A percentile compares a stretch with the other conserved stretches of the same genome.
phyloP scores from a whole-genome alignment of 345 rosid genomes.

The Abelmoschus esculentus region DNA sequence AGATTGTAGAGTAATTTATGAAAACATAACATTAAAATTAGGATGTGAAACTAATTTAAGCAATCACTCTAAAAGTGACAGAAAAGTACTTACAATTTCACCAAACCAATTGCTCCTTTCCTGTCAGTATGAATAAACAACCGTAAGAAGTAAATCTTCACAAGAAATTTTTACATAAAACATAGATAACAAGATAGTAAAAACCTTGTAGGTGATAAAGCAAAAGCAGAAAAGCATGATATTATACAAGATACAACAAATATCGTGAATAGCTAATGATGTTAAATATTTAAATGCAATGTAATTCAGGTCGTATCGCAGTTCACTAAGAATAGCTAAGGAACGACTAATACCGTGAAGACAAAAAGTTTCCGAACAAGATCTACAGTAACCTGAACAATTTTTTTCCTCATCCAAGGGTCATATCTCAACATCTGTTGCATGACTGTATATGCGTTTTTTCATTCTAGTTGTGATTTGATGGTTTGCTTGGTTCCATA shows the following conservation, averaged over 20 bases:
- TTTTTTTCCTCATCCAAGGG: slow-evolving; percentile 88
- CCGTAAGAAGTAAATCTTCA: slow-evolving; percentile 10
- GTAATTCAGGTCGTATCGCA: too few species aligned
- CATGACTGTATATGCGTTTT: slow-evolving; percentile 66
- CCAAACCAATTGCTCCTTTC: slow-evolving; percentile 70
- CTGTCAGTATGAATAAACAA: slow-evolving; percentile 41
- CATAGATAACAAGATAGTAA: background rate
- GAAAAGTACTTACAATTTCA: slow-evolving; percentile 56
- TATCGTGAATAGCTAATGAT: too few species aligned
- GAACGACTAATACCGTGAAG: slow-evolving; percentile 46
- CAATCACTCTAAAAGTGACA: too few species aligned
- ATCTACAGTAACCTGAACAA: slow-evolving; percentile 91
- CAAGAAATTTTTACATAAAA: background rate
- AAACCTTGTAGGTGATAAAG: too few species aligned
- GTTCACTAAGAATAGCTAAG: background rate
- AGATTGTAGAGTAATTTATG: slow-evolving; percentile 6
- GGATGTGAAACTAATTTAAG: too few species aligned
- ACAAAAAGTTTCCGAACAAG: slow-evolving; percentile 78
- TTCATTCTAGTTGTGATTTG: slow-evolving; percentile 66
- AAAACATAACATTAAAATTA: too few species aligned
- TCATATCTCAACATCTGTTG: slow-evolving; percentile 75
- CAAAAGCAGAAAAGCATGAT: too few species aligned
- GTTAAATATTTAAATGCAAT: too few species aligned
- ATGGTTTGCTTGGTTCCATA: slow-evolving; percentile 52
- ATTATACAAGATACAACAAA: background rate